phyloP scores from a whole-genome alignment of 352 stramenopile genomes.

The Phytophthora idaei region DNA sequence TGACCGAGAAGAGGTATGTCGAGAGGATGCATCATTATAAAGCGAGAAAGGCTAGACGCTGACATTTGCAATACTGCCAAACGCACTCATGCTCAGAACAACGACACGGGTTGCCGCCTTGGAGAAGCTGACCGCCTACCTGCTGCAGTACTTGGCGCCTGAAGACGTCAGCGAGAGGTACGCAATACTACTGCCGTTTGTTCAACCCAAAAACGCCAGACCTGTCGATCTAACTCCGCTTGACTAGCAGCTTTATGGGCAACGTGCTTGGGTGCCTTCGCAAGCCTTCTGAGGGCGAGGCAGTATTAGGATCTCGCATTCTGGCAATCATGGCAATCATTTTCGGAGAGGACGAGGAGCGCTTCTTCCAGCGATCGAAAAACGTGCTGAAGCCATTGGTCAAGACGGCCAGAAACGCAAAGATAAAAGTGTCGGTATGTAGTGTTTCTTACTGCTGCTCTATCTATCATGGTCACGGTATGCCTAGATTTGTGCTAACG shows the following conservation, averaged over 20 bases:
- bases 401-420: conserved; percentile 63
- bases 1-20: conserved; percentile 77
- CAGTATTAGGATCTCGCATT: conserved; percentile 67
- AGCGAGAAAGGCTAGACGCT: not conserved
- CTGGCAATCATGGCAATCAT: conserved; percentile 78
- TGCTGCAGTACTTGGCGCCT: conserved; percentile 72
- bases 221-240: not conserved
- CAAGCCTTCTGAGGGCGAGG: conserved; percentile 75
- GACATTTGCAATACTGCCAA: conserved; percentile 5
- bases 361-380: conserved; percentile 78
- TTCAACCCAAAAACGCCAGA: conserved; percentile 5
- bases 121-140: conserved; percentile 60
- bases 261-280: conserved; percentile 75
- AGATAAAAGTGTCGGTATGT: conserved; percentile 71
- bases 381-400: conserved; percentile 72
- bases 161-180: conserved; percentile 81
- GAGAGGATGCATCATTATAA: not conserved
- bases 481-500: not conserved
- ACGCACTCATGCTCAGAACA: conserved; percentile 39
- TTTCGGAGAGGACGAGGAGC: conserved; percentile 73
- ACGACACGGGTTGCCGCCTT: conserved; percentile 77
- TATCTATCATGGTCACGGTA: not conserved
- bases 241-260: conserved; percentile 58
- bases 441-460: not conserved
- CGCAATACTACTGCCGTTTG: not conserved